phyloP scores from a whole-genome alignment of 208 protist species.

The Trypanosoma boissoni region DNA sequence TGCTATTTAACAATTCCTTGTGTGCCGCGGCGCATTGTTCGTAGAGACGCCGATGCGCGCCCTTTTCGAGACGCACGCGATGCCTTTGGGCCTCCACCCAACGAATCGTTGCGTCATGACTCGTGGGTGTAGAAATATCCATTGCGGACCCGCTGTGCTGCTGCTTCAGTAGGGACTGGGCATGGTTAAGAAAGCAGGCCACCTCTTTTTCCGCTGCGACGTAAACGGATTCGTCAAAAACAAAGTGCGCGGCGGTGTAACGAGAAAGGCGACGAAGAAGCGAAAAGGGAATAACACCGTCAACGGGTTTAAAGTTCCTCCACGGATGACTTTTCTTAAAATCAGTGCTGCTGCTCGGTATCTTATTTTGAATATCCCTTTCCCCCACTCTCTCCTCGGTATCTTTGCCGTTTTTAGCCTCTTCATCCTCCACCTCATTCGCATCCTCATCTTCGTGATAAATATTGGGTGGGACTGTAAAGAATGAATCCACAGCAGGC shows the following conservation, averaged over 20 bases:
- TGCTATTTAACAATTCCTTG: slow-evolving; percentile 14
- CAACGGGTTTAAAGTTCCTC: slow-evolving; percentile 1
- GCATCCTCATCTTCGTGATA: not conserved
- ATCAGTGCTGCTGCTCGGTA: too few species aligned
- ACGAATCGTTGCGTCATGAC: slow-evolving; percentile 15
- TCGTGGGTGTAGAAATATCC: not conserved
- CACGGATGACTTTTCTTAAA: too few species aligned
- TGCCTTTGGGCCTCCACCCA: slow-evolving; percentile 35
- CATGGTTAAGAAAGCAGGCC: slow-evolving; percentile 20
- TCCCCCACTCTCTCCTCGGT: too few species aligned
- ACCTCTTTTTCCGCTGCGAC: slow-evolving; percentile 29
- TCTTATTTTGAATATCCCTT: too few species aligned
- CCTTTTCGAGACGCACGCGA: slow-evolving; percentile 38
- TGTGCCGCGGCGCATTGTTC: slow-evolving; percentile 14
- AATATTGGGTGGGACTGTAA: not conserved
- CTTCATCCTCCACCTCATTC: not conserved
- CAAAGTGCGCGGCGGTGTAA: slow-evolving; percentile 56
- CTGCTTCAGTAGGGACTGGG: slow-evolving; percentile 14
- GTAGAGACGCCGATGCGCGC: slow-evolving; percentile 35
- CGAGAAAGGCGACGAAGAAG: slow-evolving; percentile 36
- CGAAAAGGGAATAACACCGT: slow-evolving; percentile 22
- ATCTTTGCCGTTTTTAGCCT: too few species aligned
- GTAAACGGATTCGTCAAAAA: slow-evolving; percentile 51
- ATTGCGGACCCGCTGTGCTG: slow-evolving; percentile 13
- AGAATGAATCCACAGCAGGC: not conserved